phyloP scores from a whole-genome alignment of 371 early-diverging fungal species.

The Mucor sp. region DNA sequence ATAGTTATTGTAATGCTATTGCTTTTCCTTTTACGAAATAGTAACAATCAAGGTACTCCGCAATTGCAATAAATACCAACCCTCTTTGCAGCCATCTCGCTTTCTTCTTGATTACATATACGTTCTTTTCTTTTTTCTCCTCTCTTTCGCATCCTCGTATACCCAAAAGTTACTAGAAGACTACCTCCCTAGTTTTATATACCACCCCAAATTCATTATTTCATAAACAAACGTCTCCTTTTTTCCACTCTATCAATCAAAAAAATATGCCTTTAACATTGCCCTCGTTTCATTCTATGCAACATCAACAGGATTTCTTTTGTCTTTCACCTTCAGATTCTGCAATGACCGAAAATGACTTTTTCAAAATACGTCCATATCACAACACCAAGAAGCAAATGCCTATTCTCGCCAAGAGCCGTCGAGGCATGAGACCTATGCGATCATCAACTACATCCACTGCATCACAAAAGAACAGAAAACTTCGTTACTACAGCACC shows the following conservation, averaged over 20 bases:
- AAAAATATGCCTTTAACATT: slow-evolving; percentile 10
- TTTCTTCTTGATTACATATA: background rate
- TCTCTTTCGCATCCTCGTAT: background rate
- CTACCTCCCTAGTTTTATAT: background rate
- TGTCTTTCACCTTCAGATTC: slow-evolving; percentile 4
- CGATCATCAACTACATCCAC: slow-evolving; percentile 5
- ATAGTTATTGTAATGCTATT: slow-evolving; percentile 12
- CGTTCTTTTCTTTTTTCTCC: background rate
- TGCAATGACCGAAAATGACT: slow-evolving; percentile 4
- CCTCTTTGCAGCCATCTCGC: background rate
- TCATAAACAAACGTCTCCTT: background rate
- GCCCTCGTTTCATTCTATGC: slow-evolving; percentile 8
- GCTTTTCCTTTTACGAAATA: slow-evolving; percentile 12
- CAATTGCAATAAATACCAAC: slow-evolving; percentile 4
- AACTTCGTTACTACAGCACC: background rate
- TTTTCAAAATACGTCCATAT: slow-evolving; percentile 9
- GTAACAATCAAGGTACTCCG: slow-evolving; percentile 9
- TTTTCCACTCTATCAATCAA: background rate
- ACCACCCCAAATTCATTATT: background rate
- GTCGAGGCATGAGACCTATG: slow-evolving; percentile 16
- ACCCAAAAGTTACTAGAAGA: background rate
- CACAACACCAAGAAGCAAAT: background rate
- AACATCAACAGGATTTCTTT: background rate
- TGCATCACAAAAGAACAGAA: slow-evolving; percentile 3
- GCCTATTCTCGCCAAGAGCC: background rate